A percentile compares a stretch with the other conserved stretches of the same genome.
phyloP scores from a whole-genome alignment of 768 basidiomycete genomes.

The Trametes elegans region DNA sequence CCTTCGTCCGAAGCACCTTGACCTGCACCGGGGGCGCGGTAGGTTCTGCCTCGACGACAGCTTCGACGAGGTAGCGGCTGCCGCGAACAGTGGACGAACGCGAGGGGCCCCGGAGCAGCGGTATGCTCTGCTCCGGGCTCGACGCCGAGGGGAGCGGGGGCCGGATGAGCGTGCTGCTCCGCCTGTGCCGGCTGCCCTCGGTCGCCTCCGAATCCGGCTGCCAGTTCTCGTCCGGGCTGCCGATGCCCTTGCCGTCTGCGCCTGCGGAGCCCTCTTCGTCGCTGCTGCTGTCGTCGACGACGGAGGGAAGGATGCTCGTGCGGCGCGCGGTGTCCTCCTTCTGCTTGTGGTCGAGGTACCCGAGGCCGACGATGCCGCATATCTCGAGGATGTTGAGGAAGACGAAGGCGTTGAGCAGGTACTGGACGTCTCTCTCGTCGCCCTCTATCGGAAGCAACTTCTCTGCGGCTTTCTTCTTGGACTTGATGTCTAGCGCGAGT shows the following conservation, averaged over 20 bases:
- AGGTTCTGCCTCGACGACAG: not conserved
- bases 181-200: constrained; percentile 3
- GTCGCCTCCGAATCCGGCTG: constrained; percentile 1
- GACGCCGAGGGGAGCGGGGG: constrained; percentile 18
- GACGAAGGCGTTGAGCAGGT: constrained; percentile 56
- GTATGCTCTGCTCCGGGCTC: constrained; percentile 22
- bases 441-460: constrained; percentile 7
- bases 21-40: not conserved
- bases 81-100: constrained; percentile 18
- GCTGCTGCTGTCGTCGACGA: constrained; percentile 10
- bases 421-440: constrained; percentile 37
- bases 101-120: constrained; percentile 22
- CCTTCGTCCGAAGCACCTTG: constrained; percentile 22
- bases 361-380: constrained; percentile 47
- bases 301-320: constrained; percentile 17
- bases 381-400: constrained; percentile 57
- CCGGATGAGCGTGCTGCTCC: constrained; percentile 6
- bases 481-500: constrained; percentile 54
- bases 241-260: constrained; percentile 11
- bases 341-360: constrained; percentile 45
- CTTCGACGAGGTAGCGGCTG: constrained; percentile 21
- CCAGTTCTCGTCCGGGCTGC: constrained; percentile 17
- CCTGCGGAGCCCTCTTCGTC: not conserved
- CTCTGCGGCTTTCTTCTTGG: constrained; percentile 25
- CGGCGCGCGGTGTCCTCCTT: constrained; percentile 27